Evolutionary conservation across 148 eudicot genomes (phyloP).

Genomic region (Cornus controversa): DNA sequence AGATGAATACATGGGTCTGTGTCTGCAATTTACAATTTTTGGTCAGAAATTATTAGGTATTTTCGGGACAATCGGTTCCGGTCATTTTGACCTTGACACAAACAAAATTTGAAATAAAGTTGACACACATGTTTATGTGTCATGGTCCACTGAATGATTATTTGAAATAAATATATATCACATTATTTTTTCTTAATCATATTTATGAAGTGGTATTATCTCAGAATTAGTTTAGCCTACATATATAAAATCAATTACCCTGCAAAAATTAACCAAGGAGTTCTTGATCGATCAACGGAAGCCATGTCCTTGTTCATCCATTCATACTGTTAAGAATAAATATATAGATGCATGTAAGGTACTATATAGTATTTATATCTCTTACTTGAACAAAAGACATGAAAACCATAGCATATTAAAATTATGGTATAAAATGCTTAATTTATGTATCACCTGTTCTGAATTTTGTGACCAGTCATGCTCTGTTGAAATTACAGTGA

Average conservation of each 20-base stretch:
- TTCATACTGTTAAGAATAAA: conserved; percentile 34
- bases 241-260: neutral
- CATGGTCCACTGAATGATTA: too few relatives aligned
- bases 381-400: neutral
- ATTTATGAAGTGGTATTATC: too few relatives aligned
- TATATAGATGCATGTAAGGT: neutral
- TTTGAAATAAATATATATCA: too few relatives aligned
- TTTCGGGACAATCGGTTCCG: too few relatives aligned
- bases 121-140: too few relatives aligned
- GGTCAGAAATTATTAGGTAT: too few relatives aligned
- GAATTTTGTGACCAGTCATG: conserved; percentile 49
- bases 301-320: conserved; percentile 86
- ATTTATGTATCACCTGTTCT: conserved; percentile 41
- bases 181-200: too few relatives aligned
- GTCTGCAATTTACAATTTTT: conserved; percentile 40
- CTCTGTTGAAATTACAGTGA: conserved; percentile 58
- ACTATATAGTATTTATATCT: neutral
- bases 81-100: too few relatives aligned
- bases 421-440: neutral
- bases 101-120: too few relatives aligned
- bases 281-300: conserved; percentile 62
- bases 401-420: neutral
- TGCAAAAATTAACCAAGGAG: conserved; percentile 61
- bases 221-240: too few relatives aligned
- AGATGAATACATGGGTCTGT: conserved; percentile 83